phyloP scores from a whole-genome alignment of 352 stramenopile genomes.

The Globisporangium spiculum region DNA sequence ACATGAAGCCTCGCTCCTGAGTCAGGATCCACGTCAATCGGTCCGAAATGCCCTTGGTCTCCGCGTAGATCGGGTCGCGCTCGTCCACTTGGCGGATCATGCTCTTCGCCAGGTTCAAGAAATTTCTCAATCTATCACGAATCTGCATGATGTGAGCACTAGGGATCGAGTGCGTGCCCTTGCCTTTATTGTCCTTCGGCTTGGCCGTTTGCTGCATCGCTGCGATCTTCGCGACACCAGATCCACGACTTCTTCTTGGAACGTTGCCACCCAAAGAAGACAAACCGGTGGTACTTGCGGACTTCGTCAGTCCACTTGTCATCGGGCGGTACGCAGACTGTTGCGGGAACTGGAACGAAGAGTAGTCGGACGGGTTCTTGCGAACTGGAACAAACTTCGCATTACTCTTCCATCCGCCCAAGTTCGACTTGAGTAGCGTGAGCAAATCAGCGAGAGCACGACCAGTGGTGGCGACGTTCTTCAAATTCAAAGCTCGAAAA shows the following conservation, averaged over 20 bases:
- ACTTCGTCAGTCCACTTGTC: conserved; percentile 73
- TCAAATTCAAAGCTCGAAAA: conserved; percentile 75
- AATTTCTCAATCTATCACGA: conserved; percentile 93
- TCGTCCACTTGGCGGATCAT: conserved; percentile 79
- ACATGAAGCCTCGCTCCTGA: conserved; percentile 98
- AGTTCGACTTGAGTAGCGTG: conserved; percentile 62
- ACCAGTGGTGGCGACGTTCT: conserved; percentile 63
- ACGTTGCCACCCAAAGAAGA: conserved; percentile 71
- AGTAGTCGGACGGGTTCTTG: conserved; percentile 82
- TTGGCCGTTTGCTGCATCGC: conserved; percentile 78
- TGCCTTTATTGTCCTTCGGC: conserved; percentile 48
- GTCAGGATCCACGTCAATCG: conserved; percentile 96
- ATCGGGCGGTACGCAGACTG: conserved; percentile 41
- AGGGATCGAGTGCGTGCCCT: conserved; percentile 70
- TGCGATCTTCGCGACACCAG: conserved; percentile 77
- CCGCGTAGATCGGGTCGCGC: conserved; percentile 67
- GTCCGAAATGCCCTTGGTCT: conserved; percentile 92
- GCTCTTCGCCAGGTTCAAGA: conserved; percentile 92
- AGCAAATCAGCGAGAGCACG: conserved; percentile 72
- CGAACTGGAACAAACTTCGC: conserved; percentile 82
- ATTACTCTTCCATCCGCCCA: conserved; percentile 68
- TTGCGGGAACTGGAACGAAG: conserved; percentile 80
- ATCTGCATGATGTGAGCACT: conserved; percentile 88
- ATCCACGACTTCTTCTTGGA: conserved; percentile 74
- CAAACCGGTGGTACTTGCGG: conserved; percentile 83